phyloP scores from a whole-genome alignment of 495 filamentous ascomycete genomes.

The Penicillium paradoxum region DNA sequence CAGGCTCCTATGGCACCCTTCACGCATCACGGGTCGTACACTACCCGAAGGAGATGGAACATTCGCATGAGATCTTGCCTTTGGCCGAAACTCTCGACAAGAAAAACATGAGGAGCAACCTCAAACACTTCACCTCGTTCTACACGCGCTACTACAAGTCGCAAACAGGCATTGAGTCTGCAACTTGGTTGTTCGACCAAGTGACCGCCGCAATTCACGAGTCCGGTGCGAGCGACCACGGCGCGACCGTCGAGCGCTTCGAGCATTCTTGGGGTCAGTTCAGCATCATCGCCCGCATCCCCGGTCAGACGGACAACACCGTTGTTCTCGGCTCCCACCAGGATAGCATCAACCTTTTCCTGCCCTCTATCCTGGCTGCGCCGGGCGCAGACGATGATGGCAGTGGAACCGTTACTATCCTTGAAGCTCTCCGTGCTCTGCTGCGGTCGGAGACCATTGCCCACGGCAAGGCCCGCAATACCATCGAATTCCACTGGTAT shows the following conservation, averaged over 20 bases:
- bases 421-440: slow-evolving; percentile 63
- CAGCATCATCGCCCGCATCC: slow-evolving; percentile 88
- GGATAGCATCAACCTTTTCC: slow-evolving; percentile 85
- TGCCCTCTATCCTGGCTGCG: slow-evolving; percentile 75
- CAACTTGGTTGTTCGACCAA: slow-evolving; percentile 76
- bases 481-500: slow-evolving; percentile 96
- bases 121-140: slow-evolving; percentile 74
- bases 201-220: slow-evolving; percentile 67
- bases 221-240: slow-evolving; percentile 62
- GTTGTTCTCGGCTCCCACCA: slow-evolving; percentile 73
- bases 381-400: slow-evolving; percentile 76
- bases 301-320: slow-evolving; percentile 79
- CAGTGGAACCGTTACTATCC: slow-evolving; percentile 71
- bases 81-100: slow-evolving; percentile 66
- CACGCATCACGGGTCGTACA: slow-evolving; percentile 30
- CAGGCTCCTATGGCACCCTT: slow-evolving; percentile 30
- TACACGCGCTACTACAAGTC: slow-evolving; percentile 92
- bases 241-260: slow-evolving; percentile 69
- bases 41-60: slow-evolving; percentile 64
- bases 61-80: slow-evolving; percentile 61
- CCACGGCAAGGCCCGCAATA: slow-evolving; percentile 59
- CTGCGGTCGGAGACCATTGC: slow-evolving; percentile 50
- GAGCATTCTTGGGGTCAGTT: slow-evolving; percentile 83
- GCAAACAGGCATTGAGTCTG: slow-evolving; percentile 75
- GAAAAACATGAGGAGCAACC: slow-evolving; percentile 68